These are phyloP conservation scores for Dimargaris cristalligena DNA, from an alignment of 192 early-diverging fungal genomes.

Conservation along the genomic window DNA sequence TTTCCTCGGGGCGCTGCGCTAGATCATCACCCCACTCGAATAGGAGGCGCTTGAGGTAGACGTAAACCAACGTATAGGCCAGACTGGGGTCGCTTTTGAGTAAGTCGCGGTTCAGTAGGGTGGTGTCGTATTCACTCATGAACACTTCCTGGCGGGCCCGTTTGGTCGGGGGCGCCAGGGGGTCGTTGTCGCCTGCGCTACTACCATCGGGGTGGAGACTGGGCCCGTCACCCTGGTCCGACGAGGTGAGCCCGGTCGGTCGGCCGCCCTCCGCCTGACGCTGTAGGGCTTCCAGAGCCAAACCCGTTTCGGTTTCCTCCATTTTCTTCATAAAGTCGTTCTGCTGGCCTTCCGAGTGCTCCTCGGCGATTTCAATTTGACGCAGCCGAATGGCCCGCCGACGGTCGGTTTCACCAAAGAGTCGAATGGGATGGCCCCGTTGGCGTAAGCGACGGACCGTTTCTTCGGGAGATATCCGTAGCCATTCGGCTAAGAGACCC, in stretches of 20 bases:
- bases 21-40: conserved; percentile 76
- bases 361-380: conserved; percentile 64
- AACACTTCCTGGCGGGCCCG: conserved; percentile 21
- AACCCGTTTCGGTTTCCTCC: conserved; percentile 63
- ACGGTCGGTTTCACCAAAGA: conserved; percentile 80
- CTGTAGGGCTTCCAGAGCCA: conserved; percentile 56
- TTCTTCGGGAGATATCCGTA: conserved; percentile 54
- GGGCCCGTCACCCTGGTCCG: too few species aligned
- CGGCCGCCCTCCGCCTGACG: conserved; percentile 33
- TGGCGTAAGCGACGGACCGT: conserved; percentile 66
- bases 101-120: conserved; percentile 47
- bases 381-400: conserved; percentile 66
- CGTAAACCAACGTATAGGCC: conserved; percentile 50
- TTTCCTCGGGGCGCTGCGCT: conserved; percentile 57
- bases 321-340: conserved; percentile 82
- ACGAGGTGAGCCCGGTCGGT: too few species aligned
- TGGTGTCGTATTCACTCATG: conserved; percentile 41
- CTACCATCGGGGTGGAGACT: conserved; percentile 29
- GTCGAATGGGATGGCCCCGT: conserved; percentile 70
- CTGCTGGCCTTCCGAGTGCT: conserved; percentile 63
- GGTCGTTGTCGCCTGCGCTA: background rate
- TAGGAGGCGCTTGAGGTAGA: conserved; percentile 71
- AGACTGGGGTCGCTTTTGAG: conserved; percentile 64
- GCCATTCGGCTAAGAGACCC: conserved; percentile 19
- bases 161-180: background rate